phyloP scores from a whole-genome alignment of 2,329 filamentous ascomycete genomes.

The Pseudocercospora musae region DNA sequence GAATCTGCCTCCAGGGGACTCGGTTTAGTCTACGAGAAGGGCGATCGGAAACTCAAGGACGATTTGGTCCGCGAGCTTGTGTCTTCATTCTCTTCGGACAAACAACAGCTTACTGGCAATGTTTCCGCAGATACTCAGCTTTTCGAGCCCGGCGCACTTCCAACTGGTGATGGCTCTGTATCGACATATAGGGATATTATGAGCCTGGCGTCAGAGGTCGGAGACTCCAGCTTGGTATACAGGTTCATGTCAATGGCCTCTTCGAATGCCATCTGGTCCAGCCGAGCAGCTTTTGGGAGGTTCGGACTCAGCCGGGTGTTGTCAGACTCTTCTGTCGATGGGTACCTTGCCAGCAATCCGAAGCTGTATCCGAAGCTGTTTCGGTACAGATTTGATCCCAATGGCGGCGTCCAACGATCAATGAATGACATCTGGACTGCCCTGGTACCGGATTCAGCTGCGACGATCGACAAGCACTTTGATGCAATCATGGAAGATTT shows the following conservation, averaged over 20 bases:
- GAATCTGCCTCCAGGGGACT: constrained; percentile 90
- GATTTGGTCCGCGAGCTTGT: constrained; percentile 85
- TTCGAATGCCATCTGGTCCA: constrained; percentile 95
- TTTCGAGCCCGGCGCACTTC: constrained; percentile 85
- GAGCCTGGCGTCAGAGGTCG: constrained; percentile 90
- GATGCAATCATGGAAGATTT: constrained; percentile 86
- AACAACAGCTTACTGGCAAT: constrained; percentile 66
- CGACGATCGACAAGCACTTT: constrained; percentile 76
- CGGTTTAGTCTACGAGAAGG: constrained; percentile 90
- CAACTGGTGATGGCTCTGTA: constrained; percentile 84
- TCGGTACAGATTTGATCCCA: constrained; percentile 92
- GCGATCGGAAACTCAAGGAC: constrained; percentile 74
- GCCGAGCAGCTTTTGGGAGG: constrained; percentile 89
- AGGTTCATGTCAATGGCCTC: constrained; percentile 97
- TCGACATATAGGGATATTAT: constrained; percentile 98
- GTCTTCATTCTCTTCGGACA: constrained; percentile 75
- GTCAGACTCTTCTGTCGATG: constrained; percentile 70
- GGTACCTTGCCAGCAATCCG: constrained; percentile 72
- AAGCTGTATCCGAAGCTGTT: constrained; percentile 95
- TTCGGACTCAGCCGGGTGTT: constrained; percentile 91
- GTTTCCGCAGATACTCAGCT: constrained; percentile 89
- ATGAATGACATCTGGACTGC: constrained; percentile 99
- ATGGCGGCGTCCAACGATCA: constrained; percentile 83
- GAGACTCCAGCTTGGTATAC: constrained; percentile 93
- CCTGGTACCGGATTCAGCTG: constrained; percentile 81